These are phyloP conservation scores for Radiomyces spectabilis DNA, from an alignment of 192 early-diverging fungal genomes.

Conservation along the genomic window DNA sequence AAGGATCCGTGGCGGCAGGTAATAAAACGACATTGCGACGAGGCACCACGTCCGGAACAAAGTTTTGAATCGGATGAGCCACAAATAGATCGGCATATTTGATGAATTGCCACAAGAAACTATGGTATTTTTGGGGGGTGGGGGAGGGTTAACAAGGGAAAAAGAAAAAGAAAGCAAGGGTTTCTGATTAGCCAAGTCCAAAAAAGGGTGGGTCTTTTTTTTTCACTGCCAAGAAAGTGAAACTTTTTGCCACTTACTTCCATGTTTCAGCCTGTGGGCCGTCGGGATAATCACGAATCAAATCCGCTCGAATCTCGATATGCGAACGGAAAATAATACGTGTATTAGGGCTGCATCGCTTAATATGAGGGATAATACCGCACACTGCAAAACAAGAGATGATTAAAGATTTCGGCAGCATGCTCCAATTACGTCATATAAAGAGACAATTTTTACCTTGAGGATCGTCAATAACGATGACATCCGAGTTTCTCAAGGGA, in stretches of 20 bases:
- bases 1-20: constrained; percentile 68
- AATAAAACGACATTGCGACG: constrained; percentile 55
- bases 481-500: constrained; percentile 60
- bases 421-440: background rate
- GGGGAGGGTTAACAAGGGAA: too few species aligned
- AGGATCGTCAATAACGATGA: constrained; percentile 84
- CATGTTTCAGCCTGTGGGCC: constrained; percentile 71
- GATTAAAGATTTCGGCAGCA: background rate
- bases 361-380: constrained; percentile 77
- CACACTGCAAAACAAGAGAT: constrained; percentile 33
- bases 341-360: constrained; percentile 54
- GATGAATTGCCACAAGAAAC: constrained; percentile 69
- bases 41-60: constrained; percentile 68
- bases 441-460: constrained; percentile 38
- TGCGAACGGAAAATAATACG: constrained; percentile 78
- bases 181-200: too few species aligned
- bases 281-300: constrained; percentile 43
- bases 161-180: background rate
- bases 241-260: constrained; percentile 25
- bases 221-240: background rate
- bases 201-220: too few species aligned
- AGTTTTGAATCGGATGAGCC: constrained; percentile 69
- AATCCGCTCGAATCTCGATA: constrained; percentile 74
- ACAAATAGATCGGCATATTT: constrained; percentile 69
- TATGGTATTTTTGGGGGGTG: too few species aligned